phyloP scores from a whole-genome alignment of 78 protist species.

The Dictyostelium capitatum region DNA sequence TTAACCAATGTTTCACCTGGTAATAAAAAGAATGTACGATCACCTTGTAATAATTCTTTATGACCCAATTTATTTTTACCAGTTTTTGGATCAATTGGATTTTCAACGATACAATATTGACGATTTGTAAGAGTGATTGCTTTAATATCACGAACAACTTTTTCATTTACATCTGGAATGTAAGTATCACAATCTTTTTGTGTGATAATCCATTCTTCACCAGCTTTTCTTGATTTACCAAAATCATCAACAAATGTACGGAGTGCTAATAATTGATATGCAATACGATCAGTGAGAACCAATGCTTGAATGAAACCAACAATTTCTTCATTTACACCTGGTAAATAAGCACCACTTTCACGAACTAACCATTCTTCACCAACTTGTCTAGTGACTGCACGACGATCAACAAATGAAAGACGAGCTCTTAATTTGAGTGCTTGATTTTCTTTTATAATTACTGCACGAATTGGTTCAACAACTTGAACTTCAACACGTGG shows the following conservation, averaged over 20 bases:
- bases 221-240: conserved; percentile 85
- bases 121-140: conserved; percentile 87
- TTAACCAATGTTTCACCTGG: conserved; percentile 93
- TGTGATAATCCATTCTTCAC: conserved; percentile 95
- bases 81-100: conserved; percentile 81
- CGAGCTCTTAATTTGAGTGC: conserved; percentile 93
- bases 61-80: conserved; percentile 85
- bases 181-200: conserved; percentile 82
- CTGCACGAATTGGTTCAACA: conserved; percentile 71
- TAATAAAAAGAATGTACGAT: conserved; percentile 87
- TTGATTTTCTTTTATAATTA: conserved; percentile 82
- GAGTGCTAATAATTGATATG: conserved; percentile 87
- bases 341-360: conserved; percentile 88
- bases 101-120: conserved; percentile 91
- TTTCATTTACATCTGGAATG: conserved; percentile 90
- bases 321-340: conserved; percentile 88
- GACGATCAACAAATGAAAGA: conserved; percentile 63
- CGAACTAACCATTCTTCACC: conserved; percentile 92
- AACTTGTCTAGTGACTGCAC: conserved; percentile 61
- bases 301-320: conserved; percentile 80
- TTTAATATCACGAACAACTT: conserved; percentile 73
- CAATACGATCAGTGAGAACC: conserved; percentile 88
- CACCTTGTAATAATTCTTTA: conserved; percentile 85
- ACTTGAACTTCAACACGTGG: conserved; percentile 87
- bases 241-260: conserved; percentile 87